Evolutionary conservation across 441 rosid species (phyloP).

Genomic region (Gossypium trilobum): DNA sequence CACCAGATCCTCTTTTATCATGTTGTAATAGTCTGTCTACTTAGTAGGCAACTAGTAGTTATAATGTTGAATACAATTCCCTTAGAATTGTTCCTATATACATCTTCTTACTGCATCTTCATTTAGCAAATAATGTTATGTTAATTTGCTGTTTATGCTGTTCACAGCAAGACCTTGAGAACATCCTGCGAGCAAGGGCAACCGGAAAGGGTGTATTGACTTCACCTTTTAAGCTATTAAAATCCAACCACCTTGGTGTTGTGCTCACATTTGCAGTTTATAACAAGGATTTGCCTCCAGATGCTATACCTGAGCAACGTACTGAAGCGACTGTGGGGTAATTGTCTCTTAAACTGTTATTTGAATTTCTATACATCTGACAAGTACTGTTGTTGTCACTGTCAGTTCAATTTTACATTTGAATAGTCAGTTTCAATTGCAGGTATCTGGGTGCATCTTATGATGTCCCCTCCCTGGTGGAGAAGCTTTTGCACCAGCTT

Average conservation of each 20-base stretch:
- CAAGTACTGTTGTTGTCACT: background rate
- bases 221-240: constrained; percentile 87
- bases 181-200: constrained; percentile 85
- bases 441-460: constrained; percentile 94
- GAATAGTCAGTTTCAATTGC: constrained; percentile 7
- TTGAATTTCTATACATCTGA: constrained; percentile 5
- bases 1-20: background rate
- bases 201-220: constrained; percentile 94
- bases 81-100: background rate
- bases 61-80: background rate
- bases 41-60: background rate
- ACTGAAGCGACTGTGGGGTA: constrained; percentile 78
- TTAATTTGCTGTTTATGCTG: constrained; percentile 6
- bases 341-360: constrained; percentile 9
- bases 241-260: constrained; percentile 85
- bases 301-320: constrained; percentile 68
- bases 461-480: constrained; percentile 93
- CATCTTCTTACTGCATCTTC: background rate
- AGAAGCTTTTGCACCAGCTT: constrained; percentile 89
- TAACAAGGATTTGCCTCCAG: constrained; percentile 46
- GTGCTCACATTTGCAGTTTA: constrained; percentile 91
- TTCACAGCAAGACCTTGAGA: constrained; percentile 83
- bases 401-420: background rate
- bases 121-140: constrained; percentile 17
- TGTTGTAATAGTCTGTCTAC: background rate